Conservation (phyloP, 2,329 filamentous ascomycete species). For the Fusarium pseudoanthophilum region DNA sequence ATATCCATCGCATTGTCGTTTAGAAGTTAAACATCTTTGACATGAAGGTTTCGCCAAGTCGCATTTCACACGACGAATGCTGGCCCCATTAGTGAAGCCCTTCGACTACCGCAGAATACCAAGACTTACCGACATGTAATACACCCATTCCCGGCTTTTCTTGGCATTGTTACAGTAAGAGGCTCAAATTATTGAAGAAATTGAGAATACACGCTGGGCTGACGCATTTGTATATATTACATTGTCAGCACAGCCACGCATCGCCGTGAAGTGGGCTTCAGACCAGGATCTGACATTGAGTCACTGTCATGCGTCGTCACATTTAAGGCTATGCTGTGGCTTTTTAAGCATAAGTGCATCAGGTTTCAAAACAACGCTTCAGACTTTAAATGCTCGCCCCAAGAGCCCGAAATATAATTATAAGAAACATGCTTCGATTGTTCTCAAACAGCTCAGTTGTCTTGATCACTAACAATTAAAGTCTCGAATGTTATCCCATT, state of each 20-base stretch:
- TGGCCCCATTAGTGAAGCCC: not conserved
- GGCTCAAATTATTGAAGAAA: not conserved
- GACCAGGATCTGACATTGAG: not conserved
- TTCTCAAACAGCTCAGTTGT: accelerated
- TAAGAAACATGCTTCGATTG: accelerated
- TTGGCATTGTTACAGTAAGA: slow-evolving; percentile 29
- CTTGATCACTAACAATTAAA: not conserved
- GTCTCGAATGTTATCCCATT: not conserved
- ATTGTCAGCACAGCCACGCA: slow-evolving; percentile 25
- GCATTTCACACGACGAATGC: slow-evolving; percentile 52
- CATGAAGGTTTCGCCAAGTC: slow-evolving; percentile 49
- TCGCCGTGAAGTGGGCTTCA: not conserved
- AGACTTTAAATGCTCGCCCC: not conserved
- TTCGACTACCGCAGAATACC: accelerated
- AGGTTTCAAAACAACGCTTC: not conserved
- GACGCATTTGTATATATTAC: not conserved
- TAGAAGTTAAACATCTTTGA: slow-evolving; percentile 39
- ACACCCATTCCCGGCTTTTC: slow-evolving; percentile 42
- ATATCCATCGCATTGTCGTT: slow-evolving; percentile 51
- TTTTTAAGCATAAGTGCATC: not conserved
- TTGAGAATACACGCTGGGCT: not conserved
- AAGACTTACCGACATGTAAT: slow-evolving; percentile 42
- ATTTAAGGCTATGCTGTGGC: not conserved
- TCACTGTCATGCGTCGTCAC: not conserved
- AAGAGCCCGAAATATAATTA: too few relatives aligned